Conservation (phyloP, 306 rosid genomes). For the Prinsepia uniflora region DNA sequence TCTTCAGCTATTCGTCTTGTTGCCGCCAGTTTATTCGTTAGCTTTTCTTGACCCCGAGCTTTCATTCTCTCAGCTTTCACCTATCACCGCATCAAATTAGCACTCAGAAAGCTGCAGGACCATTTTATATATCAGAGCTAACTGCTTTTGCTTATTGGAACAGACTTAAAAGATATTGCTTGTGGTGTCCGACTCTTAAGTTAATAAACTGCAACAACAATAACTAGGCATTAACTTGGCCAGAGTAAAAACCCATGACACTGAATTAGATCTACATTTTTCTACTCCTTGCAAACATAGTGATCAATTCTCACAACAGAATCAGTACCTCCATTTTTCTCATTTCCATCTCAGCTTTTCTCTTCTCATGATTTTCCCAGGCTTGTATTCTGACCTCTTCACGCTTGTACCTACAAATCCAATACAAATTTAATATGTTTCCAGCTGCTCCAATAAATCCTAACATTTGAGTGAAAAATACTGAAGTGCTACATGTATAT, state of each 20-base stretch:
- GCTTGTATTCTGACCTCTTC: slow-evolving; percentile 96
- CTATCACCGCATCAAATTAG: slow-evolving; percentile 26
- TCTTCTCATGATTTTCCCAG: slow-evolving; percentile 90
- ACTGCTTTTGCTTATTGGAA: neutral
- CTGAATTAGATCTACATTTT: neutral
- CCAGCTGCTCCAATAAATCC: neutral
- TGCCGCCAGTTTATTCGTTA: slow-evolving; percentile 61
- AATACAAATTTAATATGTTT: slow-evolving; percentile 13
- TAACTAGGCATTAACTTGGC: neutral
- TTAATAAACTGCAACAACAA: too few relatives aligned
- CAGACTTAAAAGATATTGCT: neutral
- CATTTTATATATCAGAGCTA: neutral
- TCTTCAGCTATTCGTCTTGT: slow-evolving; percentile 82
- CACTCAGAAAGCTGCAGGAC: slow-evolving; percentile 10
- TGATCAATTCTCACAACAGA: neutral
- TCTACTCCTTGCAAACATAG: neutral
- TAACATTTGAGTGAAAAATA: slow-evolving; percentile 17
- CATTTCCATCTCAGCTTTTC: slow-evolving; percentile 95
- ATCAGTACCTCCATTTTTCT: slow-evolving; percentile 85
- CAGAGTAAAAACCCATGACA: neutral
- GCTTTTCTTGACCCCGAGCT: slow-evolving; percentile 66
- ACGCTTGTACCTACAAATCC: slow-evolving; percentile 67
- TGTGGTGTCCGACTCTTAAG: neutral
- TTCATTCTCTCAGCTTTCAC: slow-evolving; percentile 89
- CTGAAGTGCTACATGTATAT: neutral